Evolutionary conservation across 352 stramenopile genomes (phyloP).

Genomic region (Phytophthora fragariae): DNA sequence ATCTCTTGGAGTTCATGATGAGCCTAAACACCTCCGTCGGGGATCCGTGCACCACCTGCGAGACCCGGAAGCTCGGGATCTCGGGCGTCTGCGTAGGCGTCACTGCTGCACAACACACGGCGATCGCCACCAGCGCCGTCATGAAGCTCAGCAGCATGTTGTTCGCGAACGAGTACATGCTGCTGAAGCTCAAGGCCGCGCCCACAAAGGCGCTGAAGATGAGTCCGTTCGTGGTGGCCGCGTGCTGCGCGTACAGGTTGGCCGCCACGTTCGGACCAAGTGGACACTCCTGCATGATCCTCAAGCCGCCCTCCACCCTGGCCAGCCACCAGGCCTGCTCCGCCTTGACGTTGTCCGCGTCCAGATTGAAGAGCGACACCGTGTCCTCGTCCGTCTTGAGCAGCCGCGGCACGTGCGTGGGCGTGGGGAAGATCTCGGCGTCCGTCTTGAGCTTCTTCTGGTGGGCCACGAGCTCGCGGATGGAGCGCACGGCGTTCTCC

Average conservation of each 20-base stretch:
- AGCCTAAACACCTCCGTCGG: conserved; percentile 85
- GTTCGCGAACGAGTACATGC: conserved; percentile 86
- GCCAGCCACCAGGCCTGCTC: conserved; percentile 90
- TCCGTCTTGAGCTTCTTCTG: conserved; percentile 82
- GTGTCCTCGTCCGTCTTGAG: conserved; percentile 87
- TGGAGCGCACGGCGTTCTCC: conserved; percentile 80
- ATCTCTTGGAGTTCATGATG: conserved; percentile 87
- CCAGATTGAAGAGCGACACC: conserved; percentile 88
- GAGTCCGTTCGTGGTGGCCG: conserved; percentile 77
- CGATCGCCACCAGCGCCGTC: conserved; percentile 69
- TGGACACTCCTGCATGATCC: conserved; percentile 89
- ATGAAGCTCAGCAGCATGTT: conserved; percentile 87
- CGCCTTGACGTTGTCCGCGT: conserved; percentile 82
- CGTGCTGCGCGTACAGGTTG: conserved; percentile 84
- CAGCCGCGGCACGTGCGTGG: conserved; percentile 66
- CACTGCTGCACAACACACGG: conserved; percentile 74
- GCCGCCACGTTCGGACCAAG: conserved; percentile 81
- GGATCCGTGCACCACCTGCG: conserved; percentile 85
- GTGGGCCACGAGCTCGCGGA: conserved; percentile 76
- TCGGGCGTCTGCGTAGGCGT: conserved; percentile 77
- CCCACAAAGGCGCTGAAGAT: conserved; percentile 70
- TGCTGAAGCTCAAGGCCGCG: conserved; percentile 82
- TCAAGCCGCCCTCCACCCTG: conserved; percentile 79
- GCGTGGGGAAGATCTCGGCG: conserved; percentile 76
- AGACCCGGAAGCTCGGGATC: conserved; percentile 86